Conservation (phyloP, 2,329 filamentous ascomycete species). For the Polychaeton citri region DNA sequence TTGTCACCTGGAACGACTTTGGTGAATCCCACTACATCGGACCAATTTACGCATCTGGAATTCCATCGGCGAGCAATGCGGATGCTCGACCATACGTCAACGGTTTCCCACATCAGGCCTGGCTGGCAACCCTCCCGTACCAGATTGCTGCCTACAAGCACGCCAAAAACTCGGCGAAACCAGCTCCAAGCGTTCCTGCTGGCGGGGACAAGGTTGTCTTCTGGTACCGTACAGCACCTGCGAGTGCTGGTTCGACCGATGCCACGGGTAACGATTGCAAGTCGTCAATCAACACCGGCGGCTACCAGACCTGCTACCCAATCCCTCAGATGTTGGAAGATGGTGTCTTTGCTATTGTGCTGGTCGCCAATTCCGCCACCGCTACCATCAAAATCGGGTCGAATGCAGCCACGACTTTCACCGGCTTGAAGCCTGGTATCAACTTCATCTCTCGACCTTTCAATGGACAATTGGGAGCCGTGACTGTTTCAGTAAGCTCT, state of each 20-base stretch:
- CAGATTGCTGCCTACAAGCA: constrained; percentile 39
- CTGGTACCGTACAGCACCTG: constrained; percentile 32
- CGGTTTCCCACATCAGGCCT: constrained; percentile 32
- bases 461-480: constrained; percentile 25
- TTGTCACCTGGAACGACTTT: constrained; percentile 49
- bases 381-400: constrained; percentile 28
- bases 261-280: constrained; percentile 18
- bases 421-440: constrained; percentile 7
- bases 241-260: constrained; percentile 22
- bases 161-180: constrained; percentile 9
- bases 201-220: constrained; percentile 22
- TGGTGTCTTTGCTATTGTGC: constrained; percentile 31
- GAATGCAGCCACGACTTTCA: constrained; percentile 11
- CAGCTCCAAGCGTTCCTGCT: constrained; percentile 9
- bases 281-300: constrained; percentile 21
- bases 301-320: constrained; percentile 7
- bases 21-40: constrained; percentile 45
- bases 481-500: constrained; percentile 22
- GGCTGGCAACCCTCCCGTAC: constrained; percentile 36
- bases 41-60: constrained; percentile 13
- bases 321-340: constrained; percentile 27
- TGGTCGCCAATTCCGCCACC: constrained; percentile 17
- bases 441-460: constrained; percentile 20
- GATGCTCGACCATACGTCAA: constrained; percentile 3
- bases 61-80: constrained; percentile 1